These are phyloP conservation scores for Trametes villosa DNA, from an alignment of 768 basidiomycete species.

Conservation along the genomic window DNA sequence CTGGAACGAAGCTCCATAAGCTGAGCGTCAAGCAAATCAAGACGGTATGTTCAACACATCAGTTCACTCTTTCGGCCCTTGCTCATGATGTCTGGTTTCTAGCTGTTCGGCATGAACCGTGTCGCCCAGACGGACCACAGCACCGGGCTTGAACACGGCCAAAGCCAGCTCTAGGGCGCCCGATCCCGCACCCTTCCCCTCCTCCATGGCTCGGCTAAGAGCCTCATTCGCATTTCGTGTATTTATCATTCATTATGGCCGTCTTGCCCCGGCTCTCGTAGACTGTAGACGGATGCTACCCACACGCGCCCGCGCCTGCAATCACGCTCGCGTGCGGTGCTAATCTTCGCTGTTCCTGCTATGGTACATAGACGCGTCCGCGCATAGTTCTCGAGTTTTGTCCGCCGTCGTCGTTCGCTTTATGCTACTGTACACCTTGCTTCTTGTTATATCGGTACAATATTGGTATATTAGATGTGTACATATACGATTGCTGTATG, in stretches of 20 bases:
- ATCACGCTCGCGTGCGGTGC: not conserved
- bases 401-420: not conserved
- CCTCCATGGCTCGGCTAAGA: not conserved
- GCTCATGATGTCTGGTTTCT: not conserved
- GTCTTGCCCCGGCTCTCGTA: not conserved
- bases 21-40: constrained; percentile 73
- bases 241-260: constrained; percentile 4
- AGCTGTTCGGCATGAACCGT: constrained; percentile 25
- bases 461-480: not conserved
- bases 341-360: not conserved
- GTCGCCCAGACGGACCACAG: not conserved
- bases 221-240: not conserved
- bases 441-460: not conserved
- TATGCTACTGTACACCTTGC: constrained; percentile 5
- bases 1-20: constrained; percentile 61
- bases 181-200: not conserved
- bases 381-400: not conserved
- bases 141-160: not conserved
- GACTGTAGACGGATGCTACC: too few relatives aligned
- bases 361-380: constrained; percentile 1
- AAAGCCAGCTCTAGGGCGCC: not conserved
- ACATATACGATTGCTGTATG: not conserved
- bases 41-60: constrained; percentile 47
- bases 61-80: not conserved
- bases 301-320: too few relatives aligned